phyloP scores from a whole-genome alignment of 1,284 basidiomycete species.

The Leccinum fallax region DNA sequence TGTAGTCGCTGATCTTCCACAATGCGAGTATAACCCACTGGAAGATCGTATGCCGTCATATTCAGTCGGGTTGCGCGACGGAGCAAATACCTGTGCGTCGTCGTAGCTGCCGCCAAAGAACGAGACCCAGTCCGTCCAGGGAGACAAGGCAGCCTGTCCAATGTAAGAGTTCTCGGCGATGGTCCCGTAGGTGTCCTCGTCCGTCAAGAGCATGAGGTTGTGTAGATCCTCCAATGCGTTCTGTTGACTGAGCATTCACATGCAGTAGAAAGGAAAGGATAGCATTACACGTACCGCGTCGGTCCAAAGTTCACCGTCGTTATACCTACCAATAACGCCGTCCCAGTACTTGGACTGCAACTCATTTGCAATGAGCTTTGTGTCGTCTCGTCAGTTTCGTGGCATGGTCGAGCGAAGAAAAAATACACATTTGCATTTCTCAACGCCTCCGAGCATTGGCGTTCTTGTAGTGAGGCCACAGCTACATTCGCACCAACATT shows the following conservation, averaged over 20 bases:
- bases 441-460: slow-evolving; percentile 13
- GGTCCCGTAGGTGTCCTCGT: slow-evolving; percentile 39
- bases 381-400: neutral
- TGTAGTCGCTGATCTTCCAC: slow-evolving; percentile 59
- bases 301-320: slow-evolving; percentile 51
- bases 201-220: slow-evolving; percentile 52
- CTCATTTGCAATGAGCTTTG: slow-evolving; percentile 43
- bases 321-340: slow-evolving; percentile 41
- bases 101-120: slow-evolving; percentile 50
- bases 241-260: slow-evolving; percentile 29
- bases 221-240: slow-evolving; percentile 58
- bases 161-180: slow-evolving; percentile 47
- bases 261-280: neutral
- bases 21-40: slow-evolving; percentile 55
- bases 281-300: slow-evolving; percentile 43
- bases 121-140: slow-evolving; percentile 43
- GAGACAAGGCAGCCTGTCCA: slow-evolving; percentile 42
- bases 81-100: slow-evolving; percentile 45
- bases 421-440: slow-evolving; percentile 19
- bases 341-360: slow-evolving; percentile 48
- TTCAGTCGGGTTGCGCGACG: neutral
- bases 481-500: slow-evolving; percentile 1
- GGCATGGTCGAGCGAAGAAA: neutral
- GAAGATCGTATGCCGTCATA: neutral
- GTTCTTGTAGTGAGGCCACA: neutral